phyloP scores from a whole-genome alignment of 208 protist species.

The Leptomonas seymouri region DNA sequence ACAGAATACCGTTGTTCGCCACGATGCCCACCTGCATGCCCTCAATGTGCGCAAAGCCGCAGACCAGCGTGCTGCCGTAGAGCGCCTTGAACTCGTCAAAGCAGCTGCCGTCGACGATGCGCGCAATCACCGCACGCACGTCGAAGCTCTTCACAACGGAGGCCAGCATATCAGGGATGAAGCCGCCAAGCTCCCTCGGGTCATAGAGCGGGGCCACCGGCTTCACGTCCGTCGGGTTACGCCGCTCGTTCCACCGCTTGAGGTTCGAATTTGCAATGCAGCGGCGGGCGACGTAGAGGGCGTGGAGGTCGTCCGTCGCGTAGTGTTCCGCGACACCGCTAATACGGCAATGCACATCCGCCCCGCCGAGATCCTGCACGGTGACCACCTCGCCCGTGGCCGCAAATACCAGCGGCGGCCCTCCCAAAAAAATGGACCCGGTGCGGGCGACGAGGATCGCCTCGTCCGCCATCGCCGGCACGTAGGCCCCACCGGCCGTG shows the following conservation, averaged over 20 bases:
- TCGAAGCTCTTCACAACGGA: constrained; percentile 92
- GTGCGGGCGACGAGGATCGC: constrained; percentile 93
- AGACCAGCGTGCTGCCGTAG: constrained; percentile 94
- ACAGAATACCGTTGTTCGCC: constrained; percentile 97
- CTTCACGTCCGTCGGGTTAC: constrained; percentile 35
- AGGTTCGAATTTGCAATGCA: constrained; percentile 91
- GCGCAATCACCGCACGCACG: constrained; percentile 84
- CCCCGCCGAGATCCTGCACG: constrained; percentile 95
- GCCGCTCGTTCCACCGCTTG: constrained; percentile 26
- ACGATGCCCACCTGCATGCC: constrained; percentile 96
- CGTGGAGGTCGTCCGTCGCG: constrained; percentile 92
- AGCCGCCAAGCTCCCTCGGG: constrained; percentile 83
- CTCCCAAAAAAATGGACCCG: constrained; percentile 97
- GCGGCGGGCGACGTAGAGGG: constrained; percentile 84
- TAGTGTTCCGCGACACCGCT: constrained; percentile 95
- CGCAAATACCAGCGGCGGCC: constrained; percentile 94
- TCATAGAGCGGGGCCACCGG: constrained; percentile 87
- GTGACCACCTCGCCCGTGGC: constrained; percentile 94
- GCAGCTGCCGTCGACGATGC: constrained; percentile 93
- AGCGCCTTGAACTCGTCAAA: constrained; percentile 96
- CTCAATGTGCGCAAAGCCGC: constrained; percentile 93
- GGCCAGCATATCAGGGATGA: constrained; percentile 87
- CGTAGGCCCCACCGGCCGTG: constrained; percentile 97
- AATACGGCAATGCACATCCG: constrained; percentile 91
- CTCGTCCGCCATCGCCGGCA: constrained; percentile 96